A percentile compares a stretch with the other conserved stretches of the same genome.
Evolutionary conservation across 2,329 filamentous ascomycete species (phyloP).

Genomic region (Exophiala sp.): DNA sequence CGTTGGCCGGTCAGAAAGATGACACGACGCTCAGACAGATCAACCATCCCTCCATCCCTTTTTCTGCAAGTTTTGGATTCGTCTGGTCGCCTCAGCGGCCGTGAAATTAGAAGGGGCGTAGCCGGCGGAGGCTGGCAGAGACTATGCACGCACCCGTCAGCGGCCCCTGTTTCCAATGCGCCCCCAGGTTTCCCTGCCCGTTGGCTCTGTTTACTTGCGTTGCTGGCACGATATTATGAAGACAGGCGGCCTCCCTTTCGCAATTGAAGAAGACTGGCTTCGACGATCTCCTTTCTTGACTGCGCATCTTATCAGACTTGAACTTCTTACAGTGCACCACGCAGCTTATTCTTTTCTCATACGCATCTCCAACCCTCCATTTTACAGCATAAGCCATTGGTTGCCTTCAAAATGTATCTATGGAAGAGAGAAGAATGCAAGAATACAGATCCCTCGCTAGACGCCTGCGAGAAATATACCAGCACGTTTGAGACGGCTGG

Average conservation of each 20-base stretch:
- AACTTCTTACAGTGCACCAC: no score
- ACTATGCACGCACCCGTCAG: not conserved
- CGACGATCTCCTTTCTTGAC: not conserved
- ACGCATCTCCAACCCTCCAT: no score
- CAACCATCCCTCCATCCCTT: not conserved
- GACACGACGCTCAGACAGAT: not conserved
- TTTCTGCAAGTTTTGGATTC: not conserved
- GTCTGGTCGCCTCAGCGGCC: not conserved
- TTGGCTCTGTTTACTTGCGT: not conserved
- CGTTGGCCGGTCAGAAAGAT: not conserved
- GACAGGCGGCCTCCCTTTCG: not conserved
- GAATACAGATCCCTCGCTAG: slow-evolving; percentile 10
- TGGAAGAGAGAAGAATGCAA: slow-evolving; percentile 15
- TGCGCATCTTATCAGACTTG: no score
- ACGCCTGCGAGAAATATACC: slow-evolving; percentile 14
- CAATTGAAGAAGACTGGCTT: not conserved
- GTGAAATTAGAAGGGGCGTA: not conserved
- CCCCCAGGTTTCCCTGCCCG: not conserved
- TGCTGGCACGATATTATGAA: not conserved
- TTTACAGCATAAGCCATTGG: not conserved
- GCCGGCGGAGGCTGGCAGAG: not conserved
- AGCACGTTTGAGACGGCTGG: slow-evolving; percentile 13
- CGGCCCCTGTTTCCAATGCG: not conserved
- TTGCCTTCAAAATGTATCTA: not conserved
- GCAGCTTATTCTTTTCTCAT: no score